phyloP scores from a whole-genome alignment of 2,329 filamentous ascomycete species.

The Colletotrichum falcatum region DNA sequence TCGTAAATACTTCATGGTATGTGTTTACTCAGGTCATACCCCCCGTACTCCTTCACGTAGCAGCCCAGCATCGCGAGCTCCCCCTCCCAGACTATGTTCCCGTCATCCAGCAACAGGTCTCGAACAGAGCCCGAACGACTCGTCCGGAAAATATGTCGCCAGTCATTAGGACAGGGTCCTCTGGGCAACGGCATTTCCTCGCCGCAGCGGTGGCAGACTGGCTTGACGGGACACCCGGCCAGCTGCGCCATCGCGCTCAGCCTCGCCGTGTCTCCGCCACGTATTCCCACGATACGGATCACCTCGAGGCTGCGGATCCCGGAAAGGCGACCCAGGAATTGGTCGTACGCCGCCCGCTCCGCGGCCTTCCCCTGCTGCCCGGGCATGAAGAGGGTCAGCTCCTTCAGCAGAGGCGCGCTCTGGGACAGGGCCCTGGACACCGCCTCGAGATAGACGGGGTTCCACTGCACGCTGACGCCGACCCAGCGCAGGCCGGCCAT shows the following conservation, averaged over 20 bases:
- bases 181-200: background rate
- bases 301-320: background rate
- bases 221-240: background rate
- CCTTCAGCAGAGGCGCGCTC: background rate
- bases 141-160: fast-evolving
- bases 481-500: background rate
- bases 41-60: background rate
- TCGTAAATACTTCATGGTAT: background rate
- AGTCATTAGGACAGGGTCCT: background rate
- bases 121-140: background rate
- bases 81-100: background rate
- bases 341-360: background rate
- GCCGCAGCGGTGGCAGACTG: background rate
- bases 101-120: background rate
- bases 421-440: background rate
- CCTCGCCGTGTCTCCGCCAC: too few relatives aligned
- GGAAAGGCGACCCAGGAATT: background rate
- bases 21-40: background rate
- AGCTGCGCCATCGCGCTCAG: background rate
- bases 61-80: background rate
- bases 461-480: background rate
- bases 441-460: background rate
- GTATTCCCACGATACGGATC: background rate
- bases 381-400: background rate
- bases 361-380: background rate